Evolutionary conservation across 169 alveolate species (phyloP).

Genomic region (Theileria sp.): DNA sequence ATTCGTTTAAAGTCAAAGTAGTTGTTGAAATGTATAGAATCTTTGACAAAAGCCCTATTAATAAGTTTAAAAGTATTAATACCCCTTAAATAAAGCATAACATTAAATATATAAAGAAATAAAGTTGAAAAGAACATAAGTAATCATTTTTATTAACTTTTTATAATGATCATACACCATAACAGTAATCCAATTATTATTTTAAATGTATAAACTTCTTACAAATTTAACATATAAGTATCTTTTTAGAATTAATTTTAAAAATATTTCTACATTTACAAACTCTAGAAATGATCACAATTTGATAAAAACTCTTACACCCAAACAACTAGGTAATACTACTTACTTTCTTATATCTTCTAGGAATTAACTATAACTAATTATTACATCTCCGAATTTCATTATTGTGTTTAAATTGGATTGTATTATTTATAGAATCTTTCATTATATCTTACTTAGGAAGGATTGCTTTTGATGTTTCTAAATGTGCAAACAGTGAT

Average conservation of each 20-base stretch:
- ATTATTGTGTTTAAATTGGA: neutral
- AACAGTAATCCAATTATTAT: neutral
- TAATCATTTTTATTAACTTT: slow-evolving; percentile 4
- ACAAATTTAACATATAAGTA: neutral
- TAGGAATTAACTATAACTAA: neutral
- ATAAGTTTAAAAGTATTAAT: neutral
- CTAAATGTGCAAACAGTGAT: slow-evolving; percentile 50
- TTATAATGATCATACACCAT: neutral
- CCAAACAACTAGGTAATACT: slow-evolving; percentile 54
- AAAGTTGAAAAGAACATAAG: slow-evolving; percentile 5
- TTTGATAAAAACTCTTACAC: slow-evolving; percentile 33
- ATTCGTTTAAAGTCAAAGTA: neutral
- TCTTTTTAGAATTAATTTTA: neutral
- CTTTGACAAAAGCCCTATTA: slow-evolving; percentile 7
- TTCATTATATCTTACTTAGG: slow-evolving; percentile 22
- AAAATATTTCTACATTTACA: slow-evolving; percentile 8
- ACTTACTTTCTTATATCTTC: neutral
- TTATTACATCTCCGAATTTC: neutral
- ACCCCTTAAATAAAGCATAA: slow-evolving; percentile 21
- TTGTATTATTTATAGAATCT: neutral
- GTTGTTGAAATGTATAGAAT: neutral
- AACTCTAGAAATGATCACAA: slow-evolving; percentile 1
- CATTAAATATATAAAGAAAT: neutral
- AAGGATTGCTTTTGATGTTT: slow-evolving; percentile 58
- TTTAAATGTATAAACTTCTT: neutral